Evolutionary conservation across 345 rosid genomes (phyloP).

Genomic region (Citrus sp.): DNA sequence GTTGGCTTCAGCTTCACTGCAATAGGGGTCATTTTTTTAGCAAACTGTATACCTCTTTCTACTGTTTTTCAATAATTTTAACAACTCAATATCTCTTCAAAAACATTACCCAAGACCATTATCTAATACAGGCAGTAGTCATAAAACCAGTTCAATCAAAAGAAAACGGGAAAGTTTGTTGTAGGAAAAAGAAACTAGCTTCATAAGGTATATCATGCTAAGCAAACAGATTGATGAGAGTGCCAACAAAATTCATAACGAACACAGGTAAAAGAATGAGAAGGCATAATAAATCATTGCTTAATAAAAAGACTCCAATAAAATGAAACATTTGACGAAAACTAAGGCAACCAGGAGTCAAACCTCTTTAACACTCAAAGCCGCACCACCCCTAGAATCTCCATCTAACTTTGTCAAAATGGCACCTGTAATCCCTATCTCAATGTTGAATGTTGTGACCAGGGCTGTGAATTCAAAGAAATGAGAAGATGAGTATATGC

Average conservation of each 20-base stretch:
- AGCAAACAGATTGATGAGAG: background rate
- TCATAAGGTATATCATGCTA: background rate
- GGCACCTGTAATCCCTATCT: conserved; percentile 99
- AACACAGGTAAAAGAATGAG: background rate
- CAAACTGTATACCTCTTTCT: background rate
- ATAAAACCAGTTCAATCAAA: background rate
- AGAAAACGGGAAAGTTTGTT: background rate
- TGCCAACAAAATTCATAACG: background rate
- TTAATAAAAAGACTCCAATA: background rate
- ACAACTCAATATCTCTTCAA: background rate
- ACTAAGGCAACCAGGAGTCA: conserved; percentile 12
- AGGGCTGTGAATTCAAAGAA: conserved; percentile 50
- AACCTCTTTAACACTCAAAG: conserved; percentile 98
- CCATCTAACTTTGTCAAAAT: conserved; percentile 98
- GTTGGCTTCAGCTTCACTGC: background rate
- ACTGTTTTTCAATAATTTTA: background rate
- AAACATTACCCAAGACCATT: background rate
- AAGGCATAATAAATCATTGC: background rate
- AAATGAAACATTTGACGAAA: conserved; percentile 1
- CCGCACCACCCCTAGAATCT: conserved; percentile 99
- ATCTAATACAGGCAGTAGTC: background rate
- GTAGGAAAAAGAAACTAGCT: background rate
- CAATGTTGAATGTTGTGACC: conserved; percentile 92
- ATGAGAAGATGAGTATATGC: background rate
- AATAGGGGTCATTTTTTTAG: background rate